These are phyloP conservation scores for Artemisia argyi DNA, from an alignment of 129 eudicot species.

Conservation along the genomic window DNA sequence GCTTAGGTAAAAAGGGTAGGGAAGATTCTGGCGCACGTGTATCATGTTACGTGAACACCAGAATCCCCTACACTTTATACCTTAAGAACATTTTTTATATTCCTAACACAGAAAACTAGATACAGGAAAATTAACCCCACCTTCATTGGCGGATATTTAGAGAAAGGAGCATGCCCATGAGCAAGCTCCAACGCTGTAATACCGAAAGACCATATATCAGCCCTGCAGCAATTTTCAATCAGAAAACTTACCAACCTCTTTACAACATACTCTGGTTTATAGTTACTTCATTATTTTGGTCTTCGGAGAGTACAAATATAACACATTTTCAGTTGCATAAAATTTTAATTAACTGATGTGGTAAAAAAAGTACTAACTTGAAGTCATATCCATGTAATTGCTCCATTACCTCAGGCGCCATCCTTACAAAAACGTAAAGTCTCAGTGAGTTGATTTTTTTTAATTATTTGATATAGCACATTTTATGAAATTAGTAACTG, in stretches of 20 bases:
- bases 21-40: no score
- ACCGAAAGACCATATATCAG: slow-evolving; percentile 51
- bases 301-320: not conserved
- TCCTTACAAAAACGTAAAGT: slow-evolving; percentile 51
- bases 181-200: slow-evolving; percentile 50
- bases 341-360: not conserved
- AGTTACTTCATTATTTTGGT: slow-evolving; percentile 15
- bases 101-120: not conserved
- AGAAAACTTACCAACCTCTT: slow-evolving; percentile 15
- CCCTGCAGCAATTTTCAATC: slow-evolving; percentile 33
- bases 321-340: not conserved
- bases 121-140: slow-evolving; percentile 13
- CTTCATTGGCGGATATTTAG: slow-evolving; percentile 46
- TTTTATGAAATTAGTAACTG: slow-evolving; percentile 5
- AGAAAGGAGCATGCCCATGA: slow-evolving; percentile 52
- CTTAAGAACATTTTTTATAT: no score
- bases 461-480: not conserved
- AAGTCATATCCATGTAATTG: slow-evolving; percentile 89
- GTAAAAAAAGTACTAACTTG: slow-evolving; percentile 57
- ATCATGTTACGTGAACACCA: no score
- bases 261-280: not conserved
- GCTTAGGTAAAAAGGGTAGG: no score
- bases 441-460: slow-evolving; percentile 11
- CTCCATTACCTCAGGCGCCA: slow-evolving; percentile 99
- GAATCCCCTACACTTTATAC: no score